Evolutionary conservation across 1,284 basidiomycete genomes (phyloP).

Genomic region (Leccinum pachyderme): DNA sequence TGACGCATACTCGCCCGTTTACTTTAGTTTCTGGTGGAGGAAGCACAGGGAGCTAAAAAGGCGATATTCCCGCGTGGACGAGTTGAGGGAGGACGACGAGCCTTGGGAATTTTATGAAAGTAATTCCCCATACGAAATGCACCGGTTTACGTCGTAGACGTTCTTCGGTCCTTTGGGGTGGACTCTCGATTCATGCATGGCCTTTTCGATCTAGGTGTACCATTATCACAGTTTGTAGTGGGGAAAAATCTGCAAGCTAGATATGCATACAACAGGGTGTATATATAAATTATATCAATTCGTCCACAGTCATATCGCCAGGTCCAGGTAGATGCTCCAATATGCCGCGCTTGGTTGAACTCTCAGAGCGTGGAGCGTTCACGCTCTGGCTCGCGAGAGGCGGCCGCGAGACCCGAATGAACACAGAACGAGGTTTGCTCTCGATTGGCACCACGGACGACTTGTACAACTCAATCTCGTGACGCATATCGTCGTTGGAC

Average conservation of each 20-base stretch:
- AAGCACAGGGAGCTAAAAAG: conserved; percentile 19
- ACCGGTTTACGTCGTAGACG: conserved; percentile 7
- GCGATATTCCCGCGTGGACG: conserved; percentile 27
- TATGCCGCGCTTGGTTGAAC: conserved; percentile 18
- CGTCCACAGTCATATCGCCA: conserved; percentile 59
- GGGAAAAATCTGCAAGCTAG: conserved; percentile 8
- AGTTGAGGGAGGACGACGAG: conserved; percentile 31
- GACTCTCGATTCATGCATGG: neutral
- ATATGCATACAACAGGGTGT: conserved; percentile 13
- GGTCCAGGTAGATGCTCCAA: conserved; percentile 33
- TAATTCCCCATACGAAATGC: conserved; percentile 13
- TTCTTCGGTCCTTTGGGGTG: neutral
- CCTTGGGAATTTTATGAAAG: conserved; percentile 32
- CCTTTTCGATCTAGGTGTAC: neutral
- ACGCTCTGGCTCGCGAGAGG: conserved; percentile 50
- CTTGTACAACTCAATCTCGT: conserved; percentile 69
- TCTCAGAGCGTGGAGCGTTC: conserved; percentile 27
- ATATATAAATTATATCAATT: conserved; percentile 46
- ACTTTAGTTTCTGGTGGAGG: conserved; percentile 34
- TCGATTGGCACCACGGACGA: conserved; percentile 58
- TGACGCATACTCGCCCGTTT: conserved; percentile 3
- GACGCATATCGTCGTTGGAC: conserved; percentile 51
- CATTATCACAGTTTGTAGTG: neutral
- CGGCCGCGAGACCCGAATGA: conserved; percentile 59
- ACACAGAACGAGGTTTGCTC: conserved; percentile 57